phyloP scores from a whole-genome alignment of 192 early-diverging fungal species.

The Entrophospora sp. region DNA sequence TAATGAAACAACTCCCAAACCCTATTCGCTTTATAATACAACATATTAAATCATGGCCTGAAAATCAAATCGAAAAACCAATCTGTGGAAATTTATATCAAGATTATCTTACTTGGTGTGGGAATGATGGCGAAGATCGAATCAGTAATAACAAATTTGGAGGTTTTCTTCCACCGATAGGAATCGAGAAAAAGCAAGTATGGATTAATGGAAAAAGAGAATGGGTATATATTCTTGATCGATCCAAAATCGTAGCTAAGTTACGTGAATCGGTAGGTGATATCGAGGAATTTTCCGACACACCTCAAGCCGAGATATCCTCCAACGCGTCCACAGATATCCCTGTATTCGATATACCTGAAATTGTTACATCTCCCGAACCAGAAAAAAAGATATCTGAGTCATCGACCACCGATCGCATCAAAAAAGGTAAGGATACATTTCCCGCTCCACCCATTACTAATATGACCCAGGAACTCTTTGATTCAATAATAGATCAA shows the following conservation, averaged over 20 bases:
- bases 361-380: neutral
- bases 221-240: slow-evolving; percentile 3
- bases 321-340: neutral
- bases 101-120: too few relatives aligned
- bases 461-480: slow-evolving; percentile 1
- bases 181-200: too few relatives aligned
- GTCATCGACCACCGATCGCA: neutral
- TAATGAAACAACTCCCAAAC: too few relatives aligned
- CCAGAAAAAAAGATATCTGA: neutral
- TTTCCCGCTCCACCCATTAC: neutral
- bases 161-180: too few relatives aligned
- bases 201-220: slow-evolving; percentile 17
- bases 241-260: slow-evolving; percentile 7
- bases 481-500: slow-evolving; percentile 5
- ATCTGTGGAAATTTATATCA: too few relatives aligned
- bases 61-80: too few relatives aligned
- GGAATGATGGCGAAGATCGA: too few relatives aligned
- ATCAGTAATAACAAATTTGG: too few relatives aligned
- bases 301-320: slow-evolving; percentile 13
- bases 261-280: slow-evolving; percentile 6
- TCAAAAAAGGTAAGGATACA: neutral
- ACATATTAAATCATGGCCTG: too few relatives aligned
- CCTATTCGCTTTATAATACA: too few relatives aligned
- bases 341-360: slow-evolving; percentile 15
- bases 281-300: slow-evolving; percentile 6